Percentiles rank a stretch among this genome's conserved stretches.
Conservation (phyloP, 73 alveolate genomes). For the Paraurostyla sp. region DNA sequence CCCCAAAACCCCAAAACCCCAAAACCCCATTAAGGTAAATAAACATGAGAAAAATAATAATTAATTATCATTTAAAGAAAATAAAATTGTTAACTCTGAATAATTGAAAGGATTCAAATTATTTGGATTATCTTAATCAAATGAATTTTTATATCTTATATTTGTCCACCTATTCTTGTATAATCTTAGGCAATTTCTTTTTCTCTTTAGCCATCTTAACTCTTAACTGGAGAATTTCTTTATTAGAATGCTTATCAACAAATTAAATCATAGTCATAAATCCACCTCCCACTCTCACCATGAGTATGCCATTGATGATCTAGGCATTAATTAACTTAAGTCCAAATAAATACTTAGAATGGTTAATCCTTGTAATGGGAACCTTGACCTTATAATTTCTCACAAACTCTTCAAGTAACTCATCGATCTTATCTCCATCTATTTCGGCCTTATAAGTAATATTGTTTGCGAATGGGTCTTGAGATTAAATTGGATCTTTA, state of each 20-base stretch:
- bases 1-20: no score
- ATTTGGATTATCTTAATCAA: no score
- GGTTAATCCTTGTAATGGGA: constrained; percentile 46
- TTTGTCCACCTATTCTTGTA: not conserved
- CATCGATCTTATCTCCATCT: constrained; percentile 38
- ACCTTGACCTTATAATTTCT: constrained; percentile 15
- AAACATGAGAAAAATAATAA: no score
- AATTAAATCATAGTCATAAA: constrained; percentile 77
- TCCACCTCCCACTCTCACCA: constrained; percentile 86
- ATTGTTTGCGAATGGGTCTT: not conserved
- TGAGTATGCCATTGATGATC: constrained; percentile 69
- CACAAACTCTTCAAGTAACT: constrained; percentile 23
- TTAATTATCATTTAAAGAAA: no score
- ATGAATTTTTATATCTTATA: constrained; percentile 23
- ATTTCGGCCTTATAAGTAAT: not conserved
- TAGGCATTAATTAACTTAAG: constrained; percentile 57
- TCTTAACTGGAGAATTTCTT: constrained; percentile 23
- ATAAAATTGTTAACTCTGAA: no score
- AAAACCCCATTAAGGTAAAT: no score
- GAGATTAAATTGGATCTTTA: not conserved
- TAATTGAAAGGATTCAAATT: no score
- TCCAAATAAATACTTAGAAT: constrained; percentile 75
- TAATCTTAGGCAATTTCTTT: constrained; percentile 19
- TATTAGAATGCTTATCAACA: constrained; percentile 27
- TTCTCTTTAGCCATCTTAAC: constrained; percentile 49